Evolutionary conservation across 2,329 filamentous ascomycete genomes (phyloP), one percentile per base, ranked within the genome.

Genomic region (Ophiostoma fasciatum): DNA sequence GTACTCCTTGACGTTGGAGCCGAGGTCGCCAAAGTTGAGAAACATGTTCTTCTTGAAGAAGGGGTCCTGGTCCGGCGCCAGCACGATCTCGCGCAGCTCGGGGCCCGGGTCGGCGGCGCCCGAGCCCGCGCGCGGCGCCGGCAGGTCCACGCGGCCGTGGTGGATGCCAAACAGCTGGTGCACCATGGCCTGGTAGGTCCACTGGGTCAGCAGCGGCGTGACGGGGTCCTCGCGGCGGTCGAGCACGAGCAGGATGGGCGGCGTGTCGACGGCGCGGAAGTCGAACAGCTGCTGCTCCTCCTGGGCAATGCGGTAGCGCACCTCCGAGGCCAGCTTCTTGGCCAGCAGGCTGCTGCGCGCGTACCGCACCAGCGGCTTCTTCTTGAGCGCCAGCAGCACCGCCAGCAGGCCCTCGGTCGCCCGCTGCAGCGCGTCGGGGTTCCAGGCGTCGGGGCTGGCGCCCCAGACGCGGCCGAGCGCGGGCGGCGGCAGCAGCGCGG

Each of bases 31-130:
- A 56, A 96, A 98, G 54, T 96, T 96, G 49, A 94, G 72, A 48
- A 87, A 96, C 87, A 96, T 96, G 57, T 96, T 96, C 63, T 94
- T 94, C 59, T 70, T 94, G 64, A 98, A 98, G 61, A 98, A 98
- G 0, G 90, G 87, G 51, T 98, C 90, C 57, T 98, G 90, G 45
- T 98, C 90, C 57, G 90, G 87, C 1, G 88, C 93, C 25, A 98
- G 62, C 3, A 96, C 87, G 39, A 98, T 90, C 58, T 98, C 90
- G 51, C 80, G 87, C 36, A 94, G 65, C 54, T 94, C 88, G 1
- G 83, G 80, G 13, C 82, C 69, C 37, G 93, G 74, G 37, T 93
- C 85, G 7, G 83, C 82, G 19, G n/a, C 27, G 22, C 25, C 36
- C 14, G 14, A 12, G n/a, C 12, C 20, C 10, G 94, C 77, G 17